Base-by-base conservation (phyloP, 2,329 filamentous ascomycete genomes). In the Acrocalymma vagum region DNA sequence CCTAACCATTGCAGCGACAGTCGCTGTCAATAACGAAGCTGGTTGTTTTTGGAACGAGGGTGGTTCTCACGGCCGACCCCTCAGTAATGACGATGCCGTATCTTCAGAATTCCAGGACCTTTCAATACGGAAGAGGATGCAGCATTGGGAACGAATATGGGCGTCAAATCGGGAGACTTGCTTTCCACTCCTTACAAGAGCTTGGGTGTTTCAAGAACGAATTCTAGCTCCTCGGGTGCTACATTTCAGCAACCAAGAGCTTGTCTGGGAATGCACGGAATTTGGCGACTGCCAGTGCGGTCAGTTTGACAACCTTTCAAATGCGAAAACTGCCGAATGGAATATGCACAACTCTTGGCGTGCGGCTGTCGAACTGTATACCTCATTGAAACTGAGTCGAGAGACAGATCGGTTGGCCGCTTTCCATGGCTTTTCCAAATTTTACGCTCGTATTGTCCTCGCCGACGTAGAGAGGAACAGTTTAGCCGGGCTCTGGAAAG, bases 241-340 rank as follows among this genome's bases (percentile, higher is more conserved):
- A 3, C 51, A 58, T 23, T 52, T 51, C 20, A 45, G 39, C 15
- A 22, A 39, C 5, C 20, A 24, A 1, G 56, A 60, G 31, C 38
- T 60, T 2, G 32, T 53, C 3, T 58, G 51, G 50, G 50, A 60
- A 18, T 60, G 54, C 31, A 35, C 38, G 14, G 35, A 55, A 24
- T 17, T 32, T 1, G 38, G 17, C 21, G 29, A 17, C 1, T 58
- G 53, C 22, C 53, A 57, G n/a, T 56, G 55, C 22, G 44, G 51
- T 10, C 34, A 27, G 2, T 26, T 53, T 9, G 29, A 11, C 36
- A 39, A 38, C 11, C n/a, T 17, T 13, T 29, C 28, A 13, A 9
- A 9, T 14, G n/a, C 14, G 14, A 29, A 29, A 15, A 14, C 14
- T 29, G 14, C 5, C 14, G n/a, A 29, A 29, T 9, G 28, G 28